Base-by-base conservation (phyloP, 2,329 filamentous ascomycete genomes). In the Pseudocercospora vitis region DNA sequence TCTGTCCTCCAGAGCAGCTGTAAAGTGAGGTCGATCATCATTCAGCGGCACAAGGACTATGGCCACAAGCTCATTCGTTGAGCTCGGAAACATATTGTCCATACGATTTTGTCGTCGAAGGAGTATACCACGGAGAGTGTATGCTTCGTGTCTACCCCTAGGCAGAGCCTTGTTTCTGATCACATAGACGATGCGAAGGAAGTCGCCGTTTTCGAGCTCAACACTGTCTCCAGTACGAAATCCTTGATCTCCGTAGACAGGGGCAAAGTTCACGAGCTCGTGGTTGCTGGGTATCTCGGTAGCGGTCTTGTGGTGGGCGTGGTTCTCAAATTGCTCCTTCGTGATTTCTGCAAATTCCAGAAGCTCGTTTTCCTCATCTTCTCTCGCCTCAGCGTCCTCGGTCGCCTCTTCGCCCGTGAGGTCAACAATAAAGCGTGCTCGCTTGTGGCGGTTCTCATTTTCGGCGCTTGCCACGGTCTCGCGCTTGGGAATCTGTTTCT, bases 11-110 rank as follows among this genome's bases (percentile, higher is more conserved):
- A 58, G 21, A 35, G 48, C 50, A 14, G 53, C 42, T 7, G 50
- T 26, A 6, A 58, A 19, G 4, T 46, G 9, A 5, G 50, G 37
- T 11, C 31, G 11, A 3, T 29, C 31, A 8, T 46, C 21, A 6
- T 51, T 6, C 3, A 19, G 29, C 0, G 14, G 35, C 24, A 48
- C 50, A 3, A 54, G 68, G 19, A 71, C 42, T 26, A 72, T 40
- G 70, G 76, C 73, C 18, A 71, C 70, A 18, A 82, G 51, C 53
- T 82, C 80, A 39, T 80, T 65, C 2, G 24, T 37, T 5, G 28
- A 65, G 8, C 64, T 67, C 0, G 71, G 71, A 2, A 80, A 62
- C 9, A 72, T 65, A 0, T 69, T 70, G 2, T 68, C 56, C 12
- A 74, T 57, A 1, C 68, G 53, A 2, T 65, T 68, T 1, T 66